A percentile compares a stretch with the other conserved stretches of the same genome.
Evolutionary conservation across 768 basidiomycete genomes (phyloP).

Genomic region (Grammothele lineata): DNA sequence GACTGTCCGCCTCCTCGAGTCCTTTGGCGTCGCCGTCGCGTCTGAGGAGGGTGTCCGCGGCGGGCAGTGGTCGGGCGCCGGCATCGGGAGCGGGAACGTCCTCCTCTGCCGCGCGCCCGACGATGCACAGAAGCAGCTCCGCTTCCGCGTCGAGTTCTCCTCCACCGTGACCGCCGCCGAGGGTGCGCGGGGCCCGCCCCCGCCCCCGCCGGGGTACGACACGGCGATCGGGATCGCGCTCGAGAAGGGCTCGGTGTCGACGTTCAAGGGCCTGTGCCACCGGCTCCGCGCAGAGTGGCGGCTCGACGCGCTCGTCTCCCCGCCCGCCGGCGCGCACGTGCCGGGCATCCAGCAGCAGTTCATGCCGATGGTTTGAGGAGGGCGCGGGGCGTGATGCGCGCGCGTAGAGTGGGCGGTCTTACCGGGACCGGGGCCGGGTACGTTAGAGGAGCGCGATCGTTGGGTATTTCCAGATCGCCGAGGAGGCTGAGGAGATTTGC

Average conservation of each 20-base stretch:
- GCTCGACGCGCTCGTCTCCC: conserved; percentile 31
- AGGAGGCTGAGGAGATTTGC: too few species aligned
- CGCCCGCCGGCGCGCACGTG: conserved; percentile 13
- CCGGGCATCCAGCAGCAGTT: conserved; percentile 22
- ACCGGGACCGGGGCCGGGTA: too few species aligned
- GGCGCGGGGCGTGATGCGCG: too few species aligned
- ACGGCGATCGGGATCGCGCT: conserved; percentile 76
- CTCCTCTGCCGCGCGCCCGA: conserved; percentile 55
- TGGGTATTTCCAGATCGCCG: too few species aligned
- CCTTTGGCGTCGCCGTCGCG: conserved; percentile 57
- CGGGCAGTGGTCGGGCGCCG: conserved; percentile 6
- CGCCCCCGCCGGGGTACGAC: conserved; percentile 33
- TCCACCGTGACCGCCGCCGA: conserved; percentile 3
- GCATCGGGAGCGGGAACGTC: conserved; percentile 34
- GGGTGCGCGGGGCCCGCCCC: conserved; percentile 21
- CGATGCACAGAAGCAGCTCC: conserved; percentile 61
- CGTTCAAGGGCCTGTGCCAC: conserved; percentile 76
- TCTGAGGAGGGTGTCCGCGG: conserved; percentile 39
- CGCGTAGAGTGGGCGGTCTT: too few species aligned
- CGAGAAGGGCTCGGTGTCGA: conserved; percentile 88
- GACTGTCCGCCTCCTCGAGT: conserved; percentile 58
- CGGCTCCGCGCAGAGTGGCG: conserved; percentile 69
- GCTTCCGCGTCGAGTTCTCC: conserved; percentile 81
- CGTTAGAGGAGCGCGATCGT: too few species aligned
- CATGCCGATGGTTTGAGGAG: too few species aligned